phyloP scores from a whole-genome alignment of 2,329 filamentous ascomycete species.

The Leptodontidium sp. region DNA sequence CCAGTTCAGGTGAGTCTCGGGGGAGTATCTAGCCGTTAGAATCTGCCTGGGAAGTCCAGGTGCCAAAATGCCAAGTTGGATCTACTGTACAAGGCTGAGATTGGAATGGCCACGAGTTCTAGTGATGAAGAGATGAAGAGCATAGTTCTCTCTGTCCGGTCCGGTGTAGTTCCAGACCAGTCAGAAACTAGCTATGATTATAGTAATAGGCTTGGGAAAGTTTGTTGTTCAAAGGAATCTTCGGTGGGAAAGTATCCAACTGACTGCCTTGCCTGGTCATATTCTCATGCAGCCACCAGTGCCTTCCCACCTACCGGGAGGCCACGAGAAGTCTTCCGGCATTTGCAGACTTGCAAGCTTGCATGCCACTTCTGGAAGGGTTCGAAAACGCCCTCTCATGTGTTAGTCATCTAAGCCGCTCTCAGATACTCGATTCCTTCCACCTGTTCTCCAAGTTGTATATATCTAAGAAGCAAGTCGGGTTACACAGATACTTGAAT shows the following conservation, averaged over 20 bases:
- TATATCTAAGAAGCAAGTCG: background rate
- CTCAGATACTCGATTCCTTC: background rate
- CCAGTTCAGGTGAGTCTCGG: background rate
- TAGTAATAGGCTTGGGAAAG: background rate
- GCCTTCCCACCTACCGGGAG: background rate
- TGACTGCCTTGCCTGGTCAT: background rate
- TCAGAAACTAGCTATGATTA: background rate
- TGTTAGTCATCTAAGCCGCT: background rate
- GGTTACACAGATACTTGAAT: background rate
- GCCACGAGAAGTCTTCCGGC: background rate
- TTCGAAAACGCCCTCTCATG: background rate
- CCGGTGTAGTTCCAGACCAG: background rate
- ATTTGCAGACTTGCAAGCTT: conserved; percentile 4
- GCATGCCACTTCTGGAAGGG: too few relatives aligned
- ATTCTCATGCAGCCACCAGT: background rate
- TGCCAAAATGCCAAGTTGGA: conserved; percentile 1
- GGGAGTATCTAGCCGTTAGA: background rate
- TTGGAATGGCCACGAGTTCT: background rate
- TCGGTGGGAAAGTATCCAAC: background rate
- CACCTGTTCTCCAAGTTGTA: background rate
- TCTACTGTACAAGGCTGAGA: background rate
- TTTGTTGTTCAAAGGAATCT: background rate
- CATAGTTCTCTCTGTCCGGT: background rate
- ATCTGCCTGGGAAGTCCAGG: background rate
- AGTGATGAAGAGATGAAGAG: background rate